Conservation (phyloP, 345 rosid genomes). For the Euclidium syriacum region DNA sequence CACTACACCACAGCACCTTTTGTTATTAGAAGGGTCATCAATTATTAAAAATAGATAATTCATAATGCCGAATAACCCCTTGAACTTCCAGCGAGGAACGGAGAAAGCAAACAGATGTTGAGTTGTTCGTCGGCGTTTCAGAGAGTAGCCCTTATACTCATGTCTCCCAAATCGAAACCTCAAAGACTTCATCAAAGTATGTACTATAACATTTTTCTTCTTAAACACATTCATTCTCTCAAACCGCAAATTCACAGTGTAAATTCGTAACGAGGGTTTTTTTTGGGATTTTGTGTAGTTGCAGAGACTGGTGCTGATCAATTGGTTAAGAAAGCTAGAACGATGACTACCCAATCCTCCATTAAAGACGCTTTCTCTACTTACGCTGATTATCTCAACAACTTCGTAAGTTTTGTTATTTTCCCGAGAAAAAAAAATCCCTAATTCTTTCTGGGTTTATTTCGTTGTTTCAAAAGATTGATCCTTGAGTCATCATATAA, state of each 20-base stretch:
- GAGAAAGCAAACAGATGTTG: constrained; percentile 29
- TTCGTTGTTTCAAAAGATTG: not conserved
- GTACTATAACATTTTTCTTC: too few species aligned
- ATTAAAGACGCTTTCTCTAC: constrained; percentile 50
- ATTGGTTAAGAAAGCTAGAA: constrained; percentile 39
- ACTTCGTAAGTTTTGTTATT: constrained; percentile 39
- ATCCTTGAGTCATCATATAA: not conserved
- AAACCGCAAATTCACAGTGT: not conserved
- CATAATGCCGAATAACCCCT: not conserved
- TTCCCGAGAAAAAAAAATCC: not conserved
- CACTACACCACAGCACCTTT: constrained; percentile 37
- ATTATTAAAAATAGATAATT: rapidly evolving
- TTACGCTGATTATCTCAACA: constrained; percentile 61
- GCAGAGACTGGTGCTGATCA: constrained; percentile 39
- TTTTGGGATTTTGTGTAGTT: not conserved
- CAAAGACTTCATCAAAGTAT: constrained; percentile 45
- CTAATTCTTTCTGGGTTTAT: not conserved
- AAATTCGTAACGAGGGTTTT: not conserved
- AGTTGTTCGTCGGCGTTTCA: constrained; percentile 25
- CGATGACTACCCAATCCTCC: constrained; percentile 45
- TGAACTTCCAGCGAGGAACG: not conserved
- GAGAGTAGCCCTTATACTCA: constrained; percentile 22
- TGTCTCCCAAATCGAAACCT: constrained; percentile 52
- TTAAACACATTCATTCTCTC: not conserved
- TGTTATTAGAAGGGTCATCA: rapidly evolving